Evolutionary conservation across 164 flowering plant genomes (phyloP).

Genomic region (Sextonia rubra): DNA sequence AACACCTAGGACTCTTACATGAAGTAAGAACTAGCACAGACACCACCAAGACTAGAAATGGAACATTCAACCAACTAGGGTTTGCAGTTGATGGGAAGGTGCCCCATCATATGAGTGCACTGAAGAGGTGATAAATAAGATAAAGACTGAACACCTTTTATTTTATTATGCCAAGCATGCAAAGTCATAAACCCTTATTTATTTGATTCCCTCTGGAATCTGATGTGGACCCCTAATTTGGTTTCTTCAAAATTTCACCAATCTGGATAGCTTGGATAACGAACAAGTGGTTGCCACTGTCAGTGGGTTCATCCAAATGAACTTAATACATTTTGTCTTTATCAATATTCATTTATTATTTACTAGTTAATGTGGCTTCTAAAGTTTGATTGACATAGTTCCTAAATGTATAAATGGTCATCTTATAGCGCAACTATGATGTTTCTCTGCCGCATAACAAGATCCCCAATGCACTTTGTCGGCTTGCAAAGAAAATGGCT

Average conservation of each 20-base stretch:
- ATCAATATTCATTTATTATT: neutral
- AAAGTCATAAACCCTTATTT: no score
- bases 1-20: no score
- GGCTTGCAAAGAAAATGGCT: slow-evolving; percentile 73
- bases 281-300: neutral
- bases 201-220: no score
- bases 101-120: no score
- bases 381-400: neutral
- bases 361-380: neutral
- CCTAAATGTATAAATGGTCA: neutral
- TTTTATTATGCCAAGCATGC: no score
- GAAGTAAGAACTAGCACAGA: no score
- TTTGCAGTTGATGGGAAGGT: no score
- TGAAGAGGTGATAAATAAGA: no score
- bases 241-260: neutral
- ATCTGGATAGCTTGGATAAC: neutral
- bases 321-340: neutral
- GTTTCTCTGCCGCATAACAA: slow-evolving; percentile 72
- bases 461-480: slow-evolving; percentile 70
- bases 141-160: no score
- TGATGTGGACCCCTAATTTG: no score
- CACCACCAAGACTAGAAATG: no score
- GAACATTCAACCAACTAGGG: no score
- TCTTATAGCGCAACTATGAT: slow-evolving; percentile 74
- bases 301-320: neutral